phyloP scores from a whole-genome alignment of 257 asterid species.

The Nemophila menziesii region DNA sequence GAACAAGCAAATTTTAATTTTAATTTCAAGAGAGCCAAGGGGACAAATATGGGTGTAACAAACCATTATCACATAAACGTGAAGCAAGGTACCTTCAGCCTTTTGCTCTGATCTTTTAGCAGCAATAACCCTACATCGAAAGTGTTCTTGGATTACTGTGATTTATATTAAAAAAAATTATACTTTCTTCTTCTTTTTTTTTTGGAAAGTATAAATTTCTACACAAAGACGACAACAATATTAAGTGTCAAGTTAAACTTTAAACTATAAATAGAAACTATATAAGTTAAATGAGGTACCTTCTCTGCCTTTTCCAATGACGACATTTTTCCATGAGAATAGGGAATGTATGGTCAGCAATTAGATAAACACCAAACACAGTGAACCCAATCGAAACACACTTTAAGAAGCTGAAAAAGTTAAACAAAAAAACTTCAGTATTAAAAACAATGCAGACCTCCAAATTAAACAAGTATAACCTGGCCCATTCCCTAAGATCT shows the following conservation, averaged over 20 bases:
- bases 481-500: conserved; percentile 96
- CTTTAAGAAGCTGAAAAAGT: no score
- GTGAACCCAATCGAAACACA: conserved; percentile 56
- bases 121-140: conserved; percentile 65
- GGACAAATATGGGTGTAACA: not conserved
- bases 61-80: conserved; percentile 5
- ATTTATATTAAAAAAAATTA: no score
- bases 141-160: no score
- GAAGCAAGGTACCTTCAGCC: conserved; percentile 41
- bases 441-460: no score
- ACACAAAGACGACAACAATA: not conserved
- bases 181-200: not conserved
- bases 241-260: conserved; percentile 4
- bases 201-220: not conserved
- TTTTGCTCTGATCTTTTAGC: conserved; percentile 68
- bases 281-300: no score
- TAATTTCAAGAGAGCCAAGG: conserved; percentile 3
- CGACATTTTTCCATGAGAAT: conserved; percentile 80
- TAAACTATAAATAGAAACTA: no score
- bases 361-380: conserved; percentile 65
- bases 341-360: conserved; percentile 59
- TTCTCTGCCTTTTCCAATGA: conserved; percentile 73
- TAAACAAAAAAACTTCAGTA: no score
- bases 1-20: conserved; percentile 5
- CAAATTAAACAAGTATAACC: conserved; percentile 28